These are phyloP conservation scores for Termitomyces sp. DNA, from an alignment of 768 basidiomycete species.

Conservation along the genomic window DNA sequence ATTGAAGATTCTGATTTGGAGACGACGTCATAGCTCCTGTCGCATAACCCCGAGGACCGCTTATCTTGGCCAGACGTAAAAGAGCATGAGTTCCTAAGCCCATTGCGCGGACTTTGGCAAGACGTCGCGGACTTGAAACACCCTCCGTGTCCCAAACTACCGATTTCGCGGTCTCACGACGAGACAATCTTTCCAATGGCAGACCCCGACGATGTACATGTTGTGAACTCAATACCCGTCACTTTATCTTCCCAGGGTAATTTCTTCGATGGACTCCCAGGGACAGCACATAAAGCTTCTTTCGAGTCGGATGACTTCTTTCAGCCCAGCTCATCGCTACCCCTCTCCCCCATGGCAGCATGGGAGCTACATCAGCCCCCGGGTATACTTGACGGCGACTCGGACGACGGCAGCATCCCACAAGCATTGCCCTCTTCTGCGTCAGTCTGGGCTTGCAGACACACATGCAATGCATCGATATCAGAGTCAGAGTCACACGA, in stretches of 20 bases:
- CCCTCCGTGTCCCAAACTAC: conserved; percentile 25
- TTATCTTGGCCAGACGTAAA: conserved; percentile 23
- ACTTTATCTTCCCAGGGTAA: background rate
- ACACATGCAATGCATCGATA: background rate
- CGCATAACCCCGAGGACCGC: conserved; percentile 20
- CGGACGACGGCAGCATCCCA: conserved; percentile 13
- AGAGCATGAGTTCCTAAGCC: conserved; percentile 25
- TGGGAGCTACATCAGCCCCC: background rate
- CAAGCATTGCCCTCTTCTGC: conserved; percentile 25
- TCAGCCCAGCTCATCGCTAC: conserved; percentile 4
- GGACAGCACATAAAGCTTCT: background rate
- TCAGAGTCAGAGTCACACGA: background rate
- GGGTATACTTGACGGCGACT: background rate
- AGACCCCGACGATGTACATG: background rate
- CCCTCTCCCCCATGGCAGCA: background rate
- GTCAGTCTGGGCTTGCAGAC: conserved; percentile 12
- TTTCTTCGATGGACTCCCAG: background rate
- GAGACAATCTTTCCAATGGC: conserved; percentile 6
- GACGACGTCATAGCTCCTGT: conserved; percentile 21
- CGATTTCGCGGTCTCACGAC: conserved; percentile 8
- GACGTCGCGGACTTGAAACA: conserved; percentile 26
- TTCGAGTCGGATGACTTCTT: background rate
- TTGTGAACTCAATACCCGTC: background rate
- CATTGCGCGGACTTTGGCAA: conserved; percentile 23
- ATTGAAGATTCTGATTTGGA: background rate